Base-by-base conservation (phyloP, 805 yeast genomes). In the Cyberlindnera euphorbiiphila region DNA sequence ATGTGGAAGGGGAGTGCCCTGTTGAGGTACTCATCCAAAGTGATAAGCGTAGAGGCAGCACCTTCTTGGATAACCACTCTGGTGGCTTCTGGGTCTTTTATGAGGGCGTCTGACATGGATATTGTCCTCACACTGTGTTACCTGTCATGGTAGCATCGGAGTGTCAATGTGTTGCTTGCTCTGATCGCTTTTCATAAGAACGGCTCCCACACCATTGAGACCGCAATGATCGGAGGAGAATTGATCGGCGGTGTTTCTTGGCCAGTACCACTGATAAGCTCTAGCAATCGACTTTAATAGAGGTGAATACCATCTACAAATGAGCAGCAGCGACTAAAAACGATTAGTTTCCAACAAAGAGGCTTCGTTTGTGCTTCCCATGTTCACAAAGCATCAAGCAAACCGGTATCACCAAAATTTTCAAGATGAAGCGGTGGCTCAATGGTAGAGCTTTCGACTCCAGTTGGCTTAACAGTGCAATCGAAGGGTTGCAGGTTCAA, bases 401-500 rank as follows among this genome's bases (percentile, higher is more conserved):
- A 4, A 9, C 21, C 6, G 6, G 9, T 19, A 6, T n/a, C 2
- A 6, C n/a, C 25, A 19, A 26, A 37, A 29, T 16, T 32, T 47
- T 25, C 45, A 55, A 55, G 57, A 51, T 65, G 78, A 74, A 70
- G 80, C 79, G 76, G 79, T 75, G 81, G 81, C 81, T 76, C 81
- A 76, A 76, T 76, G 81, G 81, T 76, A 76, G 81, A 76, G 81
- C 81, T 74, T 76, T 76, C 77, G 81, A 76, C 78, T 76, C 81
- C 81, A 76, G 74, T 57, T 54, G 64, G 66, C 57, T 36, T 22
- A 37, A 41, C 47, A 52, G 56, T 66, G 74, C 64, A 61, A 77
- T 76, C 85, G 78, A 76, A 78, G 76, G 85, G 85, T 74, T 78
- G 85, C 85, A 78, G 84, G 85, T 78, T 78, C 85, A 74, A 78